phyloP scores from a whole-genome alignment of 2,329 filamentous ascomycete species.

The Lomentospora prolificans region DNA sequence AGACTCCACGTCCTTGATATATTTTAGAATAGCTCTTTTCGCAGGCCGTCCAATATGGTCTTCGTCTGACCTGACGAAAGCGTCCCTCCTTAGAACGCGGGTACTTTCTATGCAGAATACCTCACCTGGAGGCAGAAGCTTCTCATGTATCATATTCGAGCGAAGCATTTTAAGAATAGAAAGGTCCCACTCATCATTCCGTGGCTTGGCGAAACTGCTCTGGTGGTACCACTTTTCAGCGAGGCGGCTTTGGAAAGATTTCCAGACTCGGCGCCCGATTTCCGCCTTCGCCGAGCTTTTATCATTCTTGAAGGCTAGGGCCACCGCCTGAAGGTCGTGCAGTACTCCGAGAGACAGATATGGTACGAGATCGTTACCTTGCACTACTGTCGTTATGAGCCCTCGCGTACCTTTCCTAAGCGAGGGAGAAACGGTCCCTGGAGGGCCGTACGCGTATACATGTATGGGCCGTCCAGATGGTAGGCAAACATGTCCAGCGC shows the following conservation, averaged over 20 bases:
- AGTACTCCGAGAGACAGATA: constrained; percentile 63
- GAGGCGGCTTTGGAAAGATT: constrained; percentile 51
- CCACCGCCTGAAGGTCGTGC: constrained; percentile 64
- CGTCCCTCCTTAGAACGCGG: constrained; percentile 56
- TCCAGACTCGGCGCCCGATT: constrained; percentile 57
- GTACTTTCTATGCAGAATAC: constrained; percentile 64
- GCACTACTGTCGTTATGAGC: constrained; percentile 64
- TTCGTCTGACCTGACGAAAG: constrained; percentile 39
- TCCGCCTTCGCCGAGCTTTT: constrained; percentile 57
- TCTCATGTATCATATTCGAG: constrained; percentile 57
- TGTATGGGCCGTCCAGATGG: constrained; percentile 63
- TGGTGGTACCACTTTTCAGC: constrained; percentile 46
- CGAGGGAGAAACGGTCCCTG: constrained; percentile 60
- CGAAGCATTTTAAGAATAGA: constrained; percentile 56
- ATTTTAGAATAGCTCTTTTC: constrained; percentile 58
- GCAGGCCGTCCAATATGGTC: constrained; percentile 54
- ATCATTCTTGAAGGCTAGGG: constrained; percentile 64
- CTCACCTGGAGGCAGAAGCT: constrained; percentile 66
- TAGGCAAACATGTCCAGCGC: constrained; percentile 34
- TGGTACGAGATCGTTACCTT: constrained; percentile 65
- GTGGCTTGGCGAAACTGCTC: constrained; percentile 21
- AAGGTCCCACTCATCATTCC: constrained; percentile 49
- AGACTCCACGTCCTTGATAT: constrained; percentile 60
- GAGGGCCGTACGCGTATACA: constrained; percentile 70
- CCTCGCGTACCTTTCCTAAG: constrained; percentile 62